Evolutionary conservation across 2,329 filamentous ascomycete genomes (phyloP), one percentile per base, ranked within the genome.

Genomic region (Aspergillus pseudoterreus): DNA sequence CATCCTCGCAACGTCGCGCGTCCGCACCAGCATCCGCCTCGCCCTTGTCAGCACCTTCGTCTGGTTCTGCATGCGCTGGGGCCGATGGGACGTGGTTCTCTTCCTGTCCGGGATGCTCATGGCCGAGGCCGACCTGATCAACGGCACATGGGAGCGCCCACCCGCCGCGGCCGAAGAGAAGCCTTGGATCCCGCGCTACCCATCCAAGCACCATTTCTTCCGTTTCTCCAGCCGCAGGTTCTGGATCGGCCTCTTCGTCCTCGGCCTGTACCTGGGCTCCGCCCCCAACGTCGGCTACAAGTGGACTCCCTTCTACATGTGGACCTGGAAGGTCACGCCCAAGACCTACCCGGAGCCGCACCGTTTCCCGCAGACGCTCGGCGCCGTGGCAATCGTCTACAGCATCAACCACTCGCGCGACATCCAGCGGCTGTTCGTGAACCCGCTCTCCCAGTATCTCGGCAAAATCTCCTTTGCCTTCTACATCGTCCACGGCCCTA

Each of bases 401-500:
- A 69, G 68, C 47, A 72, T 74, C 51, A 73, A 72, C 50, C 70
- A 71, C 43, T 71, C 70, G 19, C 65, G 63, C 9, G 64, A 66
- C 10, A 64, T 77, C 36, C 73, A 76, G 47, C 65, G 64, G 45
- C 59, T 76, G 19, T 74, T 77, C 58, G 69, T 65, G 32, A 70
- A 70, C 46, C 61, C 63, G 0, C 36, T 75, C 4, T 71, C 73
- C 14, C 73, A 74, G 50, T 78, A 78, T 52, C 60, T 78, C 11
- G 75, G 75, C 51, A 74, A 72, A 43, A 74, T 77, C 51, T 76
- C 72, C 2, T 78, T 74, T 54, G 72, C 72, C 2, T 71, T 78
- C 39, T 78, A 78, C 49, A 69, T 78, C 44, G 73, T 77, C 21
- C 75, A 78, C 47, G 73, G 73, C 1, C 73, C 73, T 1, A 68